A percentile compares a stretch with the other conserved stretches of the same genome.
These are phyloP conservation scores for Solanum bukasovii DNA, from an alignment of 257 asterid species.

Conservation along the genomic window DNA sequence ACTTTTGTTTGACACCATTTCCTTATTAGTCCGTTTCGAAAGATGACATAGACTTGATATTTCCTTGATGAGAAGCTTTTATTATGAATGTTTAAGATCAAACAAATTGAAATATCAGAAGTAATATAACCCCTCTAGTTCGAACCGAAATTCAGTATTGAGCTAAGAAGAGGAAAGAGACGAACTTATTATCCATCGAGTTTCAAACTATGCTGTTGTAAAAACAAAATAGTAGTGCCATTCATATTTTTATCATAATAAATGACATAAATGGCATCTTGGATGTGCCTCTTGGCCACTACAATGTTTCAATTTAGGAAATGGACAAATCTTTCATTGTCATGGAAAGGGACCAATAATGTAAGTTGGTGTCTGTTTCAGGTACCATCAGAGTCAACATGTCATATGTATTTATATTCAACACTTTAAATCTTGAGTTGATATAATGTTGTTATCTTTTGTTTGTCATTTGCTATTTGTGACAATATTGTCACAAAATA, in stretches of 20 bases:
- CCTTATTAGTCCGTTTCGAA: not conserved
- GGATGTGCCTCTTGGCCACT: not conserved
- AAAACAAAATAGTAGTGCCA: not conserved
- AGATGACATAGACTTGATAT: not conserved
- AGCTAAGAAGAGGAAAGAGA: not conserved
- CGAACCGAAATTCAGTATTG: not conserved
- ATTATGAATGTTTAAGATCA: not conserved
- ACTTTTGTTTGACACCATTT: not conserved
- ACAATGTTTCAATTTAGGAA: slow-evolving; percentile 7
- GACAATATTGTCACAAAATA: not conserved
- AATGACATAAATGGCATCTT: not conserved
- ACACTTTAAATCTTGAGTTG: not conserved
- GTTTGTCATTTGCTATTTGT: not conserved
- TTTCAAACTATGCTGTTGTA: not conserved
- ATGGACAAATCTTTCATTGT: slow-evolving; percentile 18
- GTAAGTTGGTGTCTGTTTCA: slow-evolving; percentile 25
- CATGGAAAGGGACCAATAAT: slow-evolving; percentile 9
- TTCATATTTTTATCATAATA: not conserved
- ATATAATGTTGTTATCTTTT: not conserved
- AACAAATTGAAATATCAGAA: not conserved
- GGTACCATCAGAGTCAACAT: slow-evolving; percentile 46
- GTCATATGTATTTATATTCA: slow-evolving; percentile 13
- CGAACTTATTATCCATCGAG: not conserved
- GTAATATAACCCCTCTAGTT: not conserved
- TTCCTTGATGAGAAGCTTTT: not conserved